Percentiles rank a stretch among this genome's conserved stretches.
Evolutionary conservation across 371 early-diverging fungal genomes (phyloP).

Genomic region (Mortierella sp.): DNA sequence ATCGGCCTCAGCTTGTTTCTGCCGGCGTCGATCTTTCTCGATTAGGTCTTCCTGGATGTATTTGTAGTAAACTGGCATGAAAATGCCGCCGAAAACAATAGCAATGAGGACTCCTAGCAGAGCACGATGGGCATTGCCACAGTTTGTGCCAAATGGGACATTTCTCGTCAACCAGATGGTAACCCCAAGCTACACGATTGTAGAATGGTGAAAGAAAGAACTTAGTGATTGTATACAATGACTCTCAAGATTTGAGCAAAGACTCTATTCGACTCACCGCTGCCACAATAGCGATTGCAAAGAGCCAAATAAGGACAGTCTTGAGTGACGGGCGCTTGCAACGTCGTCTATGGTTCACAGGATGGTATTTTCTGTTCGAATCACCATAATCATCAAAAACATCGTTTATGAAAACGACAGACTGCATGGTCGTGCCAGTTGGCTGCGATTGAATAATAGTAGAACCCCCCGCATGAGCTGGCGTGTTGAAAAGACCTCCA

Average conservation of each 20-base stretch:
- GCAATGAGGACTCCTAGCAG: constrained; percentile 19
- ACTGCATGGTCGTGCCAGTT: not conserved
- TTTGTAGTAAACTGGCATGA: constrained; percentile 27
- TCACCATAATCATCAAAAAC: not conserved
- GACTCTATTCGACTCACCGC: constrained; percentile 11
- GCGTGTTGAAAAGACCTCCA: too few species aligned
- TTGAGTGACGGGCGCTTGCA: not conserved
- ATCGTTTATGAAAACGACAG: not conserved
- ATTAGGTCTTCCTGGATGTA: constrained; percentile 15
- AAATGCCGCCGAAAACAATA: constrained; percentile 16
- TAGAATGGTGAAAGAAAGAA: not conserved
- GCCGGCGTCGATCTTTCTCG: constrained; percentile 1
- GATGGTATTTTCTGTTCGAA: not conserved
- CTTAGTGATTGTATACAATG: not conserved
- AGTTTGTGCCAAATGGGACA: constrained; percentile 23
- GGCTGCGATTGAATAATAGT: constrained; percentile 7
- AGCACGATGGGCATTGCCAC: constrained; percentile 30
- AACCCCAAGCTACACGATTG: constrained; percentile 18
- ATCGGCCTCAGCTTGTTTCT: not conserved
- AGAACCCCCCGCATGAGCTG: too few species aligned
- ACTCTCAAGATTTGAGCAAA: not conserved
- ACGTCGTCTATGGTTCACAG: not conserved
- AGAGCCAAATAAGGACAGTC: constrained; percentile 7
- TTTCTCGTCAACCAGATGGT: constrained; percentile 18
- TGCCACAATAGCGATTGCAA: constrained; percentile 13